Evolutionary conservation across 345 rosid genomes (phyloP), one percentile per base, ranked within the genome.

Genomic region (Salix koriyanagi): DNA sequence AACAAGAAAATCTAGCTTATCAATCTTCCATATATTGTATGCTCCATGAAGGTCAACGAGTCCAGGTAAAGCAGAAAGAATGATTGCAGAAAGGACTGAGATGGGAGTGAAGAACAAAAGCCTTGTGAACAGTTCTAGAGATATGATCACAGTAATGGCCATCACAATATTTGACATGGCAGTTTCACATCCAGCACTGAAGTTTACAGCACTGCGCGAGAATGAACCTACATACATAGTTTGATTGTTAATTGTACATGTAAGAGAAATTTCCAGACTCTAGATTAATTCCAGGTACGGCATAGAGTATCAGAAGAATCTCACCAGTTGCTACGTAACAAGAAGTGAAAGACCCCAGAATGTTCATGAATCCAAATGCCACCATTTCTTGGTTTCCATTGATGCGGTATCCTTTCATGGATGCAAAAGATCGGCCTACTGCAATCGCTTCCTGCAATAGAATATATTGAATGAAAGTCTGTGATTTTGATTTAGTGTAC

Each of bases 331-430:
- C 95, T 50, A 85, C 89, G 66, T 94, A 94, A 83, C 97, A 94
- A 32, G 98, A 92, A 67, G 98, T 83, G 71, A 88, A 80, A 56
- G 97, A 94, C 74, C 97, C 98, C 10, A 90, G 30, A 66, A 94
- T 84, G 84, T 94, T 92, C 91, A 81, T 89, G 84, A 85, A 80
- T 61, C 97, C 98, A 76, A 94, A 84, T 65, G 97, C 92, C 12
- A 90, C 87, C 98, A 94, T 91, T 84, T 94, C 98, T 79, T 94
- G 91, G 87, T 88, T 94, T 65, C 98, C 98, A 60, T 90, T 92
- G 7, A 91, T 82, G 39, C 75, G 91, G 84, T 92, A 94, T 12
- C 98, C 98, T 80, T 90, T 94, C 0, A 91, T 65, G 26, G 94
- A 82, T 1, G 98, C 93, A 72, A 94, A 89, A 28, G 97, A 91